Percentiles rank a stretch among this genome's conserved stretches.
phyloP scores from a whole-genome alignment of 176 grass and related monocot species.

The Puya raimondii region DNA sequence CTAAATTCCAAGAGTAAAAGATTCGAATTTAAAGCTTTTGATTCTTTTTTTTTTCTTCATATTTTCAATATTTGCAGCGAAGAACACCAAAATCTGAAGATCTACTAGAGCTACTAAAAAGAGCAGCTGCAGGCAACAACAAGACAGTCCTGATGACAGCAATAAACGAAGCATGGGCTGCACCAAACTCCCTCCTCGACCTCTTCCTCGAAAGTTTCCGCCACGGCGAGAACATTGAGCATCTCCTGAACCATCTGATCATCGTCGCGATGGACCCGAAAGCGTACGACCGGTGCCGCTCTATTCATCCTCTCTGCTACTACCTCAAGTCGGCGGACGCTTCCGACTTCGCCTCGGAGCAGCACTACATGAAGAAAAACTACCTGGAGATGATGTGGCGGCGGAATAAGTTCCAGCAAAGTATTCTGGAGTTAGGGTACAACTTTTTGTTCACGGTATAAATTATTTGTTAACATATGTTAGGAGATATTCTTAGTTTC shows the following conservation, averaged over 20 bases:
- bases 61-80: no score
- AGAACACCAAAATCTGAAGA: constrained; percentile 11
- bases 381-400: constrained; percentile 86
- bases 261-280: constrained; percentile 51
- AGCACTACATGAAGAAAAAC: constrained; percentile 56
- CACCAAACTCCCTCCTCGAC: constrained; percentile 52
- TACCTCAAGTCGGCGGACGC: constrained; percentile 23
- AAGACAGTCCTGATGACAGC: constrained; percentile 54
- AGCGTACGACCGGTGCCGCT: constrained; percentile 36
- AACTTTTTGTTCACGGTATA: constrained; percentile 68
- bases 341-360: constrained; percentile 43
- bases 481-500: no score
- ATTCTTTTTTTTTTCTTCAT: no score
- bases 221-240: constrained; percentile 26
- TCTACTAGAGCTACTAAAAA: constrained; percentile 32
- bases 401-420: constrained; percentile 41
- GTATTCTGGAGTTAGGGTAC: constrained; percentile 55
- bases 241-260: constrained; percentile 41
- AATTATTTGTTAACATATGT: background rate
- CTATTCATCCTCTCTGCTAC: constrained; percentile 54
- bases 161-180: constrained; percentile 60
- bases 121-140: constrained; percentile 30
- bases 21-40: no score
- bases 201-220: constrained; percentile 72
- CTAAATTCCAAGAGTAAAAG: no score